Base-by-base conservation (phyloP, 1,139 yeast genomes). In the Hyphopichia buzzinii region DNA sequence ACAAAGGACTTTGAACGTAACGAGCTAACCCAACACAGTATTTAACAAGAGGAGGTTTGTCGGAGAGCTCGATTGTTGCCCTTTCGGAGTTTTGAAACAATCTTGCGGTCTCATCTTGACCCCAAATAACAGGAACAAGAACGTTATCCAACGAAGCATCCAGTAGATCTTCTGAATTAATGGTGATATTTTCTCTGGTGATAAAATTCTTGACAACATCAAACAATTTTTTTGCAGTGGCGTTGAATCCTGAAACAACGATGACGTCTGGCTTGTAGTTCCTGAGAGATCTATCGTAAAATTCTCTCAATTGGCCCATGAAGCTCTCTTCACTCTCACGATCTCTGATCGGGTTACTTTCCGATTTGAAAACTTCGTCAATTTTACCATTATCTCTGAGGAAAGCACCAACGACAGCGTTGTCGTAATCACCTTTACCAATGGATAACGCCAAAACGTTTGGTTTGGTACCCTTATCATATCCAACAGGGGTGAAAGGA, bases 71-170 rank as follows among this genome's bases (percentile, higher is more conserved):
- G 31, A 72, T 68, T 11, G 64, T 64, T 0, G 96, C 95, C 43
- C 90, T 74, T 26, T 72, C 77, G 0, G 96, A 86, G 52, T 83
- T 79, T 59, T 90, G 96, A 56, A 75, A 92, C 43, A 94, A 74
- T 38, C 95, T 72, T 0, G 98, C 97, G 24, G 95, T 89, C 57
- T 92, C 98, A 57, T 92, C 97, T 49, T 84, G 87, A 22, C 87
- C 95, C 81, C 89, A 92, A 12, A 89, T 67, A 3, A 87, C 79
- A 35, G 69, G 77, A 23, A 82, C 50, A 24, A 74, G 56, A 4
- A 76, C 65, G 29, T 62, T 58, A 29, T 57, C 55, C 8, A 60
- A 66, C 25, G 66, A 73, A 3, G 57, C 57, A 59, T 46, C 65
- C 2, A 57, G 50, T 31, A 63, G 53, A 29, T 65, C 74, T 21